Evolutionary conservation across 768 basidiomycete species (phyloP).

Genomic region (Kwoniella dejecticola): DNA sequence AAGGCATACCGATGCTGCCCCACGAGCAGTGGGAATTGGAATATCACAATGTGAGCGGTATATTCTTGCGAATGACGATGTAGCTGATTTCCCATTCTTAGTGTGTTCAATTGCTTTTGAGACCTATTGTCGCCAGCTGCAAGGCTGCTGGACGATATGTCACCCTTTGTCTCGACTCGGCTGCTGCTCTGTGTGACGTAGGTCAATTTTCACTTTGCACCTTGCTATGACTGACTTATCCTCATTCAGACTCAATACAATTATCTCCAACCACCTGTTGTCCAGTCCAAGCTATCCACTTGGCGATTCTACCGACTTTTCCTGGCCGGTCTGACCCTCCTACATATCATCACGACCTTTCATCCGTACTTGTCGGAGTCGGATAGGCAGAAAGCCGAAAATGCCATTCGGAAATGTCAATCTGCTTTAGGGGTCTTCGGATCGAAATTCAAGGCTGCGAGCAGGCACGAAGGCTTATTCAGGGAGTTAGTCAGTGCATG

Average conservation of each 20-base stretch:
- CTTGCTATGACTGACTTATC: background rate
- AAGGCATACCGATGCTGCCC: slow-evolving; percentile 32
- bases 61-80: background rate
- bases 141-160: slow-evolving; percentile 24
- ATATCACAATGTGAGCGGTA: slow-evolving; percentile 34
- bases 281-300: slow-evolving; percentile 20
- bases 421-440: slow-evolving; percentile 17
- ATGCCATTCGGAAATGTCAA: slow-evolving; percentile 28
- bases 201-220: background rate
- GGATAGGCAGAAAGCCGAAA: slow-evolving; percentile 16
- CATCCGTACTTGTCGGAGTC: slow-evolving; percentile 8
- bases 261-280: slow-evolving; percentile 15
- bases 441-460: slow-evolving; percentile 8
- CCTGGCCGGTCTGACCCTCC: slow-evolving; percentile 38
- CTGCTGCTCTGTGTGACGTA: slow-evolving; percentile 37
- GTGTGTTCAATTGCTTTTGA: slow-evolving; percentile 40
- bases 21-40: slow-evolving; percentile 32
- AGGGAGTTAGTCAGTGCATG: slow-evolving; percentile 23
- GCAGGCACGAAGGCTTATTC: slow-evolving; percentile 21
- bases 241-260: slow-evolving; percentile 15
- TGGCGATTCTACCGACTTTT: slow-evolving; percentile 39
- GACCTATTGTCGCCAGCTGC: slow-evolving; percentile 33
- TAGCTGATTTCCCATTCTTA: background rate
- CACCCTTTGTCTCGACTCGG: slow-evolving; percentile 33
- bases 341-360: slow-evolving; percentile 28